Evolutionary conservation across 1,284 basidiomycete genomes (phyloP), one percentile per base, ranked within the genome.

Genomic region (Paramarasmius palmivorus): DNA sequence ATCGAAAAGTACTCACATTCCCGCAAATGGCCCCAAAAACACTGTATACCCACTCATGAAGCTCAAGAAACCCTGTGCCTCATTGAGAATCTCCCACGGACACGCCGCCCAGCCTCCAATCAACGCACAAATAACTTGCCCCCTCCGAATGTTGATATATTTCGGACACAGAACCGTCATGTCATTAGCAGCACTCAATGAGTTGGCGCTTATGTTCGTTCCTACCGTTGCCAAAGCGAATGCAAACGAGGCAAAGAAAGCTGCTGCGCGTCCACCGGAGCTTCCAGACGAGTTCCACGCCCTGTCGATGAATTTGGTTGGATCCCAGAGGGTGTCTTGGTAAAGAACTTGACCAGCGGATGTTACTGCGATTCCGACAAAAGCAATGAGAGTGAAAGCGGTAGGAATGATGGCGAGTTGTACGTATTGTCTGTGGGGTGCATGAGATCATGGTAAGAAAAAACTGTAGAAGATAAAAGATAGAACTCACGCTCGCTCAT

Each of bases 191-290:
- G 88, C 87, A 20, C 84, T 87, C 55, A 92, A 73, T 38, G 83
- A 86, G 69, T 92, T 88, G 8, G 85, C 85, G 38, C 83, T 88
- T 57, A 91, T 86, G 65, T 91, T 92, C 49, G 86, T 85, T 22
- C 88, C 88, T 2, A 58, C 46, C 15, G 57, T 55, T 6, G 57
- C 57, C 7, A 58, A 45, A 15, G 52, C 49, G 68, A 90, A 92
- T 22, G 79, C 74, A 64, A 89, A 81, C 0, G 85, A 74, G 0
- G 83, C 83, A 63, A 93, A 90, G 75, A 93, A 93, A 37, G 86
- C 83, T 1, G 88, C 90, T 0, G 88, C 83, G 36, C 90, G 82
- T 88, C 82, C 84, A 50, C 12, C 41, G 42, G 22, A 22, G 12
- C n/a, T 10, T 12, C 20, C n/a, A 10, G 25, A 15, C 2, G 15